phyloP scores from a whole-genome alignment of 352 stramenopile genomes.

The Pythium pyrilobum region DNA sequence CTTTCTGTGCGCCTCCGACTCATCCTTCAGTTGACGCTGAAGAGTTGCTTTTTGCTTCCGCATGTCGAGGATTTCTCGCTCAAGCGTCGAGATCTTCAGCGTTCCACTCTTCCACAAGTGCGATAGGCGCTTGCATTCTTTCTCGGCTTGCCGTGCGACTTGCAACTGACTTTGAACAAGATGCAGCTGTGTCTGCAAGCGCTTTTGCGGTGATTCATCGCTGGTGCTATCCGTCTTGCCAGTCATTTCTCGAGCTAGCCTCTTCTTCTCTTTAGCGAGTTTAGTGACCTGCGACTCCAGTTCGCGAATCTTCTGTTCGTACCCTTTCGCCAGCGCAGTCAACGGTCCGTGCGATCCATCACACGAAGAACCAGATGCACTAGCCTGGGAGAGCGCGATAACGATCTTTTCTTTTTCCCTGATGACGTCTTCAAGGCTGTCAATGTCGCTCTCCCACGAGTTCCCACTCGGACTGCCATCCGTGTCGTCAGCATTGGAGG shows the following conservation, averaged over 20 bases:
- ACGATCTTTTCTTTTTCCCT: constrained; percentile 51
- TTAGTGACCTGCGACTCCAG: constrained; percentile 26
- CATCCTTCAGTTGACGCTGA: constrained; percentile 33
- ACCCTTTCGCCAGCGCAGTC: constrained; percentile 27
- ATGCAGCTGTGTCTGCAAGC: constrained; percentile 23
- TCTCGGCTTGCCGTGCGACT: constrained; percentile 28
- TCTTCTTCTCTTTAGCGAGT: constrained; percentile 27
- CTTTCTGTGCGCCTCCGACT: constrained; percentile 34
- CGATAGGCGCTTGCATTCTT: constrained; percentile 32
- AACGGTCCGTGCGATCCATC: constrained; percentile 21
- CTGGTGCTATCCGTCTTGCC: constrained; percentile 2
- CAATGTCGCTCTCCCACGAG: constrained; percentile 20
- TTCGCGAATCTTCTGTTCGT: constrained; percentile 35
- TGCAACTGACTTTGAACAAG: constrained; percentile 25
- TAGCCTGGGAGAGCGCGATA: constrained; percentile 11
- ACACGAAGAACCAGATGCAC: not conserved
- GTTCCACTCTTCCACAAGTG: constrained; percentile 28
- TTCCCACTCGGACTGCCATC: not conserved
- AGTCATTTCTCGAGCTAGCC: constrained; percentile 16
- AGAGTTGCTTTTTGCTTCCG: constrained; percentile 39
- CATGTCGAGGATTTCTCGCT: constrained; percentile 42
- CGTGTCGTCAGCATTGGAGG: not conserved
- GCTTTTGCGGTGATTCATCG: not conserved
- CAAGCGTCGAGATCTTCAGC: constrained; percentile 43
- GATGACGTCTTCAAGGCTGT: constrained; percentile 39